These are phyloP conservation scores for Volvariella surrecta DNA, from an alignment of 1,284 basidiomycete species.

Conservation along the genomic window DNA sequence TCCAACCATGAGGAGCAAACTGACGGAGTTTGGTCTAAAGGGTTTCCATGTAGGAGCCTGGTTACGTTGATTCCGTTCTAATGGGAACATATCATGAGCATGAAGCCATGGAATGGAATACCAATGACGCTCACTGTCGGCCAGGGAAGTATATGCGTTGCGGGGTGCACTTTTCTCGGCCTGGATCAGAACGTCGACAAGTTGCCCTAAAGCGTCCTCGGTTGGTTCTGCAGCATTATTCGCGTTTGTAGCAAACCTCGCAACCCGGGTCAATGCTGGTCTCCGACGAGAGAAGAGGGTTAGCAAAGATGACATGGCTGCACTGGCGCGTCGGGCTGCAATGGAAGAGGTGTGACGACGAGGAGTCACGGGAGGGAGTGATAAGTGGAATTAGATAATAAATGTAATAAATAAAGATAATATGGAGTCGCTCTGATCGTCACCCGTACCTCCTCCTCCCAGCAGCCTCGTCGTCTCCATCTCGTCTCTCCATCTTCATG, in stretches of 20 bases:
- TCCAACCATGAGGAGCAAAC: constrained; percentile 12
- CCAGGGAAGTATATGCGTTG: not conserved
- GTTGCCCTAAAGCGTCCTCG: too few relatives aligned
- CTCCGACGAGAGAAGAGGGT: too few relatives aligned
- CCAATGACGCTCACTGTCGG: not conserved
- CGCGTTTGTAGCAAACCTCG: too few relatives aligned
- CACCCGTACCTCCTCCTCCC: constrained; percentile 7
- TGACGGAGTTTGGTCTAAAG: constrained; percentile 12
- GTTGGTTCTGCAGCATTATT: too few relatives aligned
- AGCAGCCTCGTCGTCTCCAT: constrained; percentile 16
- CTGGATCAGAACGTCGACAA: not conserved
- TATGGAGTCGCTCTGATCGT: not conserved
- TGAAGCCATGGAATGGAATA: not conserved
- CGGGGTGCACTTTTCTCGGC: not conserved
- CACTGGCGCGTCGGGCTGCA: too few relatives aligned
- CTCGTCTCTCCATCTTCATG: constrained; percentile 24
- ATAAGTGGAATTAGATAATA: constrained; percentile 1
- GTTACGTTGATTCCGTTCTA: not conserved
- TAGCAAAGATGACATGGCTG: too few relatives aligned
- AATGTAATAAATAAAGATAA: not conserved
- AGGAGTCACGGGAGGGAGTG: not conserved
- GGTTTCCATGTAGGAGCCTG: constrained; percentile 14
- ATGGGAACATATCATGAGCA: not conserved
- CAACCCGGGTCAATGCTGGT: too few relatives aligned
- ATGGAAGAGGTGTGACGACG: not conserved